Base-by-base conservation (phyloP, 345 rosid species). In the Hypericum perforatum region DNA sequence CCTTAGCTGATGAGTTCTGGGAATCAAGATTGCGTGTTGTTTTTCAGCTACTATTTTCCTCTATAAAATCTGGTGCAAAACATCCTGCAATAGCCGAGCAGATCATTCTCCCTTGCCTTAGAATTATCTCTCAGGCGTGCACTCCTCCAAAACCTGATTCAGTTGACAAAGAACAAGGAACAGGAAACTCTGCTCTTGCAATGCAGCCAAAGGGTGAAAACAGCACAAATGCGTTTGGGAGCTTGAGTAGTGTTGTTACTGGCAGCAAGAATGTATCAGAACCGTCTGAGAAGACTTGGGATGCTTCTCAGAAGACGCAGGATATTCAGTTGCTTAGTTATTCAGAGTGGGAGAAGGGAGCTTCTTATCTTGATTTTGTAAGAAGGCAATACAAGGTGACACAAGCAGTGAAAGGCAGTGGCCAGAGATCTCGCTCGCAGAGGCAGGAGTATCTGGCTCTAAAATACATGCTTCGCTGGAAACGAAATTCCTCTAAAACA, bases 81-180 rank as follows among this genome's bases (percentile, higher is more conserved):
- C 98, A 88, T 76, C 98, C 98, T 77, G 90, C 94, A 16, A 88
- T 92, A 64, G 86, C 98, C 41, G 98, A 92, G 79, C 91, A 88
- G 66, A 76, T 92, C 53, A 85, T 92, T 68, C 98, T 92, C 67
- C 98, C 98, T 50, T 92, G 97, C 67, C 77, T 88, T 63, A 88
- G 91, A 79, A 86, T 92, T 51, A 76, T 88, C 61, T 88, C 94
- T 70, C 84, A 78, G 76, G 95, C 95, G 36, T 88, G 97, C 64
- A 88, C 98, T 67, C 98, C 97, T 71, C 98, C 98, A 46, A 92
- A 88, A 80, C 83, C 95, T 59, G 89, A 92, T 73, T 49, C 80
- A n/a, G 69, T 72, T 53, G 98, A 80, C 58, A 88, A 84, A 77
- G 98, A 83, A 44, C 85, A 77, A 66, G 69, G 58, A 15, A 40